Conservation (phyloP, 2,329 filamentous ascomycete genomes). For the Beauveria caledonica region DNA sequence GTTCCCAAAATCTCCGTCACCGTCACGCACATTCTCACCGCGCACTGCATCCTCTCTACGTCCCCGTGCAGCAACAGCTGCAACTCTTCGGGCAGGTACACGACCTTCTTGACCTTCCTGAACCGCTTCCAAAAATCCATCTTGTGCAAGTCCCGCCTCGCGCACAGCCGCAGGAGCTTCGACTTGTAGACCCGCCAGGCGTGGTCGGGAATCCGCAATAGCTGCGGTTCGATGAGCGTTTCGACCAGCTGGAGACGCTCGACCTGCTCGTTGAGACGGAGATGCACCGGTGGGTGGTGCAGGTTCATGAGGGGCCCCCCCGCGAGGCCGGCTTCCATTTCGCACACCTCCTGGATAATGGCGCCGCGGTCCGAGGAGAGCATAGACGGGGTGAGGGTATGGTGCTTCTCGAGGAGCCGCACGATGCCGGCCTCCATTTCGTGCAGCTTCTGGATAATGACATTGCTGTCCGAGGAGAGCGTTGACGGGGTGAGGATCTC, state of each 20-base stretch:
- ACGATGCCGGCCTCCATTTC: not conserved
- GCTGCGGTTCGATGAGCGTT: not conserved
- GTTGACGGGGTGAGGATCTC: not conserved
- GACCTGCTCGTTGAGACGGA: not conserved
- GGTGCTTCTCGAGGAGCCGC: not conserved
- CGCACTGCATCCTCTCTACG: constrained; percentile 20
- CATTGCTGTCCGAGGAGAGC: not conserved
- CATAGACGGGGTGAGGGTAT: not conserved
- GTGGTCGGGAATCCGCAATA: constrained; percentile 15
- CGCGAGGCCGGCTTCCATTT: not conserved
- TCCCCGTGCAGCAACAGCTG: constrained; percentile 16
- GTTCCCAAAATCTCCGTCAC: constrained; percentile 19
- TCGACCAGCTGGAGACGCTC: not conserved
- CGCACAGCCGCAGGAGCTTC: constrained; percentile 16
- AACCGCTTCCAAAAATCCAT: constrained; percentile 18
- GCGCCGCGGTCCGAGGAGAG: not conserved
- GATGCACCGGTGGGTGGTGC: not conserved
- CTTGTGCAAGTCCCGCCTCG: constrained; percentile 8
- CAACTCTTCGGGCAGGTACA: constrained; percentile 23
- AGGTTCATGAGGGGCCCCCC: not conserved
- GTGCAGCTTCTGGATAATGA: not conserved
- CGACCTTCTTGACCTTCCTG: constrained; percentile 17
- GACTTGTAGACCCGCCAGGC: constrained; percentile 18
- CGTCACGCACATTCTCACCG: constrained; percentile 19
- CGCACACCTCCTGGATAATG: not conserved